phyloP scores from a whole-genome alignment of 495 filamentous ascomycete genomes.

The Saxispiralis lemnorum region DNA sequence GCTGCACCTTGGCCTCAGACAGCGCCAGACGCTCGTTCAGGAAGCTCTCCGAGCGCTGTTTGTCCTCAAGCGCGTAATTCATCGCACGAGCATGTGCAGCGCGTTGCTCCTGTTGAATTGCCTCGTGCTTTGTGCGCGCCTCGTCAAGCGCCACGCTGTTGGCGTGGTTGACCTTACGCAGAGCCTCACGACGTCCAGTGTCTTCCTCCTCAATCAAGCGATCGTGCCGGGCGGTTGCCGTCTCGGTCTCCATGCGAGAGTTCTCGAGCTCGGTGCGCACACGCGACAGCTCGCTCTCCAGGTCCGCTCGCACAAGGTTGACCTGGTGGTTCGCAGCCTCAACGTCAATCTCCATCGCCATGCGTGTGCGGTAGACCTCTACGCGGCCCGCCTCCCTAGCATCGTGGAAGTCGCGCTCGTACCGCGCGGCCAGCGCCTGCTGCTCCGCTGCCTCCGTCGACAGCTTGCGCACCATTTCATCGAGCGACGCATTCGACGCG shows the following conservation, averaged over 20 bases:
- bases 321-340: conserved; percentile 67
- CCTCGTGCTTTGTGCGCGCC: conserved; percentile 50
- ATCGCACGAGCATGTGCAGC: conserved; percentile 59
- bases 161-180: conserved; percentile 39
- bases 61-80: conserved; percentile 34
- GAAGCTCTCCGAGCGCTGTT: conserved; percentile 21
- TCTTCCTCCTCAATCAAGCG: conserved; percentile 59
- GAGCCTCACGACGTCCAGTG: conserved; percentile 32
- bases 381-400: conserved; percentile 55
- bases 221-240: conserved; percentile 52
- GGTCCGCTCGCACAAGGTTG: conserved; percentile 56
- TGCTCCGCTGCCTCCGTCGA: conserved; percentile 51
- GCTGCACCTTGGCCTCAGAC: conserved; percentile 58
- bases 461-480: conserved; percentile 44
- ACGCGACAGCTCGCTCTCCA: conserved; percentile 53
- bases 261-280: conserved; percentile 54
- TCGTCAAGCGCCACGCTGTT: conserved; percentile 51
- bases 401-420: conserved; percentile 67
- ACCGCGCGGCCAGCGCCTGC: conserved; percentile 41
- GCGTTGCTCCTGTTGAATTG: conserved; percentile 39
- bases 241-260: conserved; percentile 54
- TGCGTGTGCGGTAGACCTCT: conserved; percentile 62
- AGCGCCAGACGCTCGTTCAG: conserved; percentile 49
- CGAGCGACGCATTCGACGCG: conserved; percentile 40
- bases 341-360: conserved; percentile 61